phyloP scores from a whole-genome alignment of 768 basidiomycete genomes.

The Tricholoma furcatifolium region DNA sequence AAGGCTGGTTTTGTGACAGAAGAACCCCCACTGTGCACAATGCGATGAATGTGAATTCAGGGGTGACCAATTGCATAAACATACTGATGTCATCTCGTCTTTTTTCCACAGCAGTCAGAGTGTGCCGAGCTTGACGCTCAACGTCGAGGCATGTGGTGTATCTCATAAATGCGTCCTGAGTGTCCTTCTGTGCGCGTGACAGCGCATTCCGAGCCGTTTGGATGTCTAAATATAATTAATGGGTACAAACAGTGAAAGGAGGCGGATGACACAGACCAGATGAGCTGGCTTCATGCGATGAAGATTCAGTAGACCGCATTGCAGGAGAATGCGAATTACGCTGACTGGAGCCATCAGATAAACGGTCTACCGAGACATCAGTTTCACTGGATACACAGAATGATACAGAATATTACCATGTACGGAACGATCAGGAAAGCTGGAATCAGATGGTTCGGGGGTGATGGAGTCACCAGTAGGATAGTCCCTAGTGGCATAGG shows the following conservation, averaged over 20 bases:
- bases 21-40: conserved; percentile 41
- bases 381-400: background rate
- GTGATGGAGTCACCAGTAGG: conserved; percentile 44
- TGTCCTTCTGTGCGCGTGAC: conserved; percentile 66
- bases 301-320: conserved; percentile 48
- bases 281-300: conserved; percentile 55
- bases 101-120: conserved; percentile 63
- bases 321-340: conserved; percentile 53
- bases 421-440: conserved; percentile 31
- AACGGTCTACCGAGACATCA: conserved; percentile 26
- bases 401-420: conserved; percentile 25
- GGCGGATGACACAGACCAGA: conserved; percentile 46
- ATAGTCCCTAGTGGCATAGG: conserved; percentile 40
- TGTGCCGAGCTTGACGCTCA: conserved; percentile 64
- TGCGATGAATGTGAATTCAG: conserved; percentile 17
- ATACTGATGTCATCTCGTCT: conserved; percentile 66
- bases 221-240: conserved; percentile 52
- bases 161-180: conserved; percentile 67
- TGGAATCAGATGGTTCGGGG: conserved; percentile 47
- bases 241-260: conserved; percentile 14
- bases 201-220: conserved; percentile 60
- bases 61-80: conserved; percentile 17
- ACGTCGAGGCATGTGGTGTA: conserved; percentile 70
- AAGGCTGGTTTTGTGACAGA: conserved; percentile 44
- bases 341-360: conserved; percentile 37